A percentile compares a stretch with the other conserved stretches of the same genome.
These are phyloP conservation scores for Dictyostelium discoideum DNA, from an alignment of 78 protist genomes.

Conservation along the genomic window DNA sequence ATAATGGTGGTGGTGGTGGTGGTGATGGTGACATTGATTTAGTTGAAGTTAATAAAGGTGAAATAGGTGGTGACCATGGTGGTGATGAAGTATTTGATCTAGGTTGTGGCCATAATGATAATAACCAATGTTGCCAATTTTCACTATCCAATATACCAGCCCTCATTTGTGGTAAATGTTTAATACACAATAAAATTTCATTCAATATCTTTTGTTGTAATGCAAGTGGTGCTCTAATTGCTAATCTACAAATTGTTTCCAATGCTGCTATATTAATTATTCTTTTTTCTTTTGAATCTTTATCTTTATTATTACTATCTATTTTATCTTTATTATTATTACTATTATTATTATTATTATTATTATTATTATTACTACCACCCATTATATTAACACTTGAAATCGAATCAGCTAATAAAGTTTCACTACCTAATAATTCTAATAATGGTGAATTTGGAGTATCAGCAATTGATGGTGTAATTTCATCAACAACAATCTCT, in stretches of 20 bases:
- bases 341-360: background rate
- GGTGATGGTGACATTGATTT: background rate
- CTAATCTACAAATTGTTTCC: slow-evolving; percentile 18
- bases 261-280: slow-evolving; percentile 22
- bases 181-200: slow-evolving; percentile 38
- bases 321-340: too few species aligned
- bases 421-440: slow-evolving; percentile 33
- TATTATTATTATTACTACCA: background rate
- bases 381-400: slow-evolving; percentile 2
- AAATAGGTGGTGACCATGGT: slow-evolving; percentile 47
- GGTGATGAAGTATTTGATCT: slow-evolving; percentile 57
- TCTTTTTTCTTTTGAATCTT: background rate
- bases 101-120: slow-evolving; percentile 59
- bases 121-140: slow-evolving; percentile 60
- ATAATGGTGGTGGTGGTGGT: background rate
- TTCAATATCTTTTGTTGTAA: slow-evolving; percentile 67
- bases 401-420: background rate
- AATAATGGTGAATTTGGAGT: slow-evolving; percentile 52
- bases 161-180: slow-evolving; percentile 24
- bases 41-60: background rate
- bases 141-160: slow-evolving; percentile 2
- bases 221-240: background rate
- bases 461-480: slow-evolving; percentile 20
- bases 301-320: background rate
- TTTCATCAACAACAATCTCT: slow-evolving; percentile 24